These are phyloP conservation scores for Apophysomyces ossiformis DNA, from an alignment of 371 early-diverging fungal species.

Conservation along the genomic window DNA sequence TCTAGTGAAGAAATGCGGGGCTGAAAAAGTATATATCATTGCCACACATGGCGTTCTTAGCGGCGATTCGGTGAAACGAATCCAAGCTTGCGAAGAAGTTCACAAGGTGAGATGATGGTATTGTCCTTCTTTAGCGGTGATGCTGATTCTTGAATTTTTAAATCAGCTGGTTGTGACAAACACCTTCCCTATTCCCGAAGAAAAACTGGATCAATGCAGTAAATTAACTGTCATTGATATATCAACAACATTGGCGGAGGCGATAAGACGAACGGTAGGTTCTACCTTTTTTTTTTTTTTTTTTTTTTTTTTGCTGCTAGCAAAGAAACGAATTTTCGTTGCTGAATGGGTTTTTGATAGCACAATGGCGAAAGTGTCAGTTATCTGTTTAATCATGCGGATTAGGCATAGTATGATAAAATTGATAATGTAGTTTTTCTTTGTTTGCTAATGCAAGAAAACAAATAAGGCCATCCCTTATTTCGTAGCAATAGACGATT, in stretches of 20 bases:
- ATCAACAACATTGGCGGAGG: slow-evolving; percentile 90
- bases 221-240: slow-evolving; percentile 92
- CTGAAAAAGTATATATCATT: slow-evolving; percentile 86
- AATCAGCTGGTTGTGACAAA: slow-evolving; percentile 88
- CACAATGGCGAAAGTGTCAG: slow-evolving; percentile 98
- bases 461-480: neutral
- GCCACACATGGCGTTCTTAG: slow-evolving; percentile 95
- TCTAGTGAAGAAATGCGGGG: slow-evolving; percentile 82
- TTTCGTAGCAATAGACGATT: neutral
- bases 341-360: slow-evolving; percentile 22
- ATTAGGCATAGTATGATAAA: slow-evolving; percentile 21
- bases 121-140: neutral
- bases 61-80: slow-evolving; percentile 81
- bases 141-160: slow-evolving; percentile 1
- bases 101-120: slow-evolving; percentile 62
- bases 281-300: neutral
- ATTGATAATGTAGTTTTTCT: no score
- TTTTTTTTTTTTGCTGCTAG: slow-evolving; percentile 3
- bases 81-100: slow-evolving; percentile 85
- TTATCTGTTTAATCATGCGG: slow-evolving; percentile 77
- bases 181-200: slow-evolving; percentile 86
- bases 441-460: no score
- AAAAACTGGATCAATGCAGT: slow-evolving; percentile 69
- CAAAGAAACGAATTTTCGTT: neutral
- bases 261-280: slow-evolving; percentile 89